phyloP scores from a whole-genome alignment of 73 alveolate genomes.

The Blepharisma japonicum region DNA sequence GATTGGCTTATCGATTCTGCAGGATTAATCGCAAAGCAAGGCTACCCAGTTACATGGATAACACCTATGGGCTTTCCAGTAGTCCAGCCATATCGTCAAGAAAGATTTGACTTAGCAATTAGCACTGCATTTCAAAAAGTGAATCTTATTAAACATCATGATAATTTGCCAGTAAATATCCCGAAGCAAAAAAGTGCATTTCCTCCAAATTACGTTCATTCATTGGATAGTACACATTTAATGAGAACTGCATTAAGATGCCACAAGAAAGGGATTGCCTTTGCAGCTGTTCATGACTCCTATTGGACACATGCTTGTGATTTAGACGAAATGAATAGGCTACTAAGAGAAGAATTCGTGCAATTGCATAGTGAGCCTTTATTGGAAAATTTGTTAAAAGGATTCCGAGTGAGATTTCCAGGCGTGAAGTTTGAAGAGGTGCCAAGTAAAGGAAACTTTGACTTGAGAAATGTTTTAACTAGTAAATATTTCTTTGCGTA shows the following conservation, averaged over 20 bases:
- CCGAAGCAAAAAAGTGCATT: slow-evolving; percentile 80
- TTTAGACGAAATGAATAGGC: slow-evolving; percentile 55
- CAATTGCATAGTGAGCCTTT: slow-evolving; percentile 72
- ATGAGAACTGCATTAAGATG: slow-evolving; percentile 87
- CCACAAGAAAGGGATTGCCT: slow-evolving; percentile 58
- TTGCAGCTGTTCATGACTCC: slow-evolving; percentile 93
- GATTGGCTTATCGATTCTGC: slow-evolving; percentile 86
- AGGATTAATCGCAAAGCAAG: slow-evolving; percentile 65
- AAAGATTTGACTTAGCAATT: not conserved
- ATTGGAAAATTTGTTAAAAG: slow-evolving; percentile 55
- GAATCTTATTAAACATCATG: slow-evolving; percentile 22
- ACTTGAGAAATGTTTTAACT: slow-evolving; percentile 44
- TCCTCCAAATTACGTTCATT: slow-evolving; percentile 91
- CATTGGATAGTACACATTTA: slow-evolving; percentile 90
- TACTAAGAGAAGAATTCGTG: slow-evolving; percentile 67
- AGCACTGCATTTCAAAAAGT: slow-evolving; percentile 30
- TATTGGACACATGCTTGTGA: slow-evolving; percentile 87
- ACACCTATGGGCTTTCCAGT: slow-evolving; percentile 87
- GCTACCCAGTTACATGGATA: slow-evolving; percentile 65
- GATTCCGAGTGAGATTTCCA: slow-evolving; percentile 72
- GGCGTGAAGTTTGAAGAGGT: slow-evolving; percentile 65
- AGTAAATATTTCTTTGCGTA: slow-evolving; percentile 53
- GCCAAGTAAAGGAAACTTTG: slow-evolving; percentile 73
- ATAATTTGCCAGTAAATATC: not conserved
- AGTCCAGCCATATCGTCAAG: slow-evolving; percentile 60